Percentiles rank a stretch among this genome's conserved stretches.
phyloP scores from a whole-genome alignment of 805 yeast species.

The Jamesozyma hellenica region DNA sequence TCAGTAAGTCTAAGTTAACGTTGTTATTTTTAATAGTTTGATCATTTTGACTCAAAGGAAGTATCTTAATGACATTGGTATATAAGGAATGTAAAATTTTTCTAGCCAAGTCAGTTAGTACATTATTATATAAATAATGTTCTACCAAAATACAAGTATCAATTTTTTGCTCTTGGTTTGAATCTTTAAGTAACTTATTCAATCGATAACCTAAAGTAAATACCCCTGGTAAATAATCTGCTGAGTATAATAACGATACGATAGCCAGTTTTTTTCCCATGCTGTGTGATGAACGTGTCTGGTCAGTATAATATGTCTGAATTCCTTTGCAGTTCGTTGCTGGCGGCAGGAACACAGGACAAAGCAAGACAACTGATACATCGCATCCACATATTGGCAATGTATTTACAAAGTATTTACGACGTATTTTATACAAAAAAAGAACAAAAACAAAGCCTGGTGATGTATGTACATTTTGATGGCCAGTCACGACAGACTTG shows the following conservation, averaged over 20 bases:
- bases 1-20: slow-evolving; percentile 28
- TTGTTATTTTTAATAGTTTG: slow-evolving; percentile 12
- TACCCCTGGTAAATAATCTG: slow-evolving; percentile 49
- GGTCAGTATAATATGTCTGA: no score
- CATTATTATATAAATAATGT: slow-evolving; percentile 11
- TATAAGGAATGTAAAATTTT: slow-evolving; percentile 14
- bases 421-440: no score
- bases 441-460: no score
- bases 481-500: no score
- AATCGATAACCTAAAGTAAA: slow-evolving; percentile 38
- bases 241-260: slow-evolving; percentile 37
- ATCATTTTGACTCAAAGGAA: slow-evolving; percentile 15
- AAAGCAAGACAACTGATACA: no score
- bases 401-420: no score
- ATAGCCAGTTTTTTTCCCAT: slow-evolving; percentile 10
- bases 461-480: no score
- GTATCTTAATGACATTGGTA: slow-evolving; percentile 23
- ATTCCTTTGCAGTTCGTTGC: no score
- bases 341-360: no score
- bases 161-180: slow-evolving; percentile 1
- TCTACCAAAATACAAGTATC: slow-evolving; percentile 16
- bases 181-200: slow-evolving; percentile 13
- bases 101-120: slow-evolving; percentile 11
- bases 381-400: no score
- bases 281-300: neutral